Percentiles rank a stretch among this genome's conserved stretches.
These are phyloP conservation scores for Brachypodium distachyon DNA, from an alignment of 202 grass and related monocot species.

Conservation along the genomic window DNA sequence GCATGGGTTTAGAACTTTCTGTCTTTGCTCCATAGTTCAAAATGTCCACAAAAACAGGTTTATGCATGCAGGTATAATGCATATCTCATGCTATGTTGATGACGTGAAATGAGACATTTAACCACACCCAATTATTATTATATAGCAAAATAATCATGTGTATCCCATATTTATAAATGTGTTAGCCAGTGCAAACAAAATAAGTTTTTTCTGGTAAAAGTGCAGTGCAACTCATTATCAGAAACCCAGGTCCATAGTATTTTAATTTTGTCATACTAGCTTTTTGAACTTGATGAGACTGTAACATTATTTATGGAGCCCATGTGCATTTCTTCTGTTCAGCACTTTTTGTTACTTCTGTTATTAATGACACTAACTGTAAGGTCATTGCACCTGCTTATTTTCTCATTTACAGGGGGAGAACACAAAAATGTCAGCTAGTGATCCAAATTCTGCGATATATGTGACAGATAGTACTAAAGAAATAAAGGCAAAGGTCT, in stretches of 20 bases:
- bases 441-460: constrained; percentile 92
- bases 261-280: neutral
- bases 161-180: neutral
- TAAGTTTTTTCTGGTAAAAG: neutral
- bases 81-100: neutral
- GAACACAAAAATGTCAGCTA: constrained; percentile 97
- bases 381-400: neutral
- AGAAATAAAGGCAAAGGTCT: constrained; percentile 89
- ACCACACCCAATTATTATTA: neutral
- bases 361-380: neutral
- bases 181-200: neutral
- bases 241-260: neutral
- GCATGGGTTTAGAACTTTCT: neutral
- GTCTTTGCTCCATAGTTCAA: constrained; percentile 9
- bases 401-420: constrained; percentile 56
- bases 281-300: neutral
- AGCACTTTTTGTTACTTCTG: neutral
- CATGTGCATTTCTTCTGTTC: neutral
- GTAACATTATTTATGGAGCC: neutral
- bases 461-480: constrained; percentile 87
- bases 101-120: neutral
- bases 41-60: neutral
- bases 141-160: neutral
- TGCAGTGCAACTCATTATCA: neutral
- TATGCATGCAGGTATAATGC: neutral